A percentile compares a stretch with the other conserved stretches of the same genome.
These are phyloP conservation scores for Lodderomyces oxycetoniae DNA, from an alignment of 1,139 yeast species.

Conservation along the genomic window DNA sequence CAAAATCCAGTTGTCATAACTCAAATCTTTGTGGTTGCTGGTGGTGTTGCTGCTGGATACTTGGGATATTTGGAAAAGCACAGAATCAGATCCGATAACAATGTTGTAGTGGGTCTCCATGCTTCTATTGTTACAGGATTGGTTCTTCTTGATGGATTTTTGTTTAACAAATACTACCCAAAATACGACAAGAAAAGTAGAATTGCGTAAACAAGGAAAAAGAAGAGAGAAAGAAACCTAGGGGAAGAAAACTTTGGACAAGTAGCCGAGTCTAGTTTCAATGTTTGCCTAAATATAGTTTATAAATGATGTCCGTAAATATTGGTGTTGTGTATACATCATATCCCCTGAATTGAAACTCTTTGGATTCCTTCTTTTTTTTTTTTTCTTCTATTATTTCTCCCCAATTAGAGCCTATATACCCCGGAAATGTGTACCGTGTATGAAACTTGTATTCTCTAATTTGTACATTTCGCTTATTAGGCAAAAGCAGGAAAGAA, in stretches of 20 bases:
- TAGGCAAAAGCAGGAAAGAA: too few species aligned
- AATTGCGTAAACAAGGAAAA: too few species aligned
- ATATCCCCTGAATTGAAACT: too few species aligned
- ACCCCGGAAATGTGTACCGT: too few species aligned
- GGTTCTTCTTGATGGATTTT: slow-evolving; percentile 49
- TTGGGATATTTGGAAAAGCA: slow-evolving; percentile 52
- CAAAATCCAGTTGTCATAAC: slow-evolving; percentile 60
- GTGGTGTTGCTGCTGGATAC: slow-evolving; percentile 47
- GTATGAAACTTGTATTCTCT: too few species aligned
- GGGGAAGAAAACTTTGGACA: not conserved
- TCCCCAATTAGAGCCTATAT: too few species aligned
- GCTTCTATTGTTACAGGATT: slow-evolving; percentile 53
- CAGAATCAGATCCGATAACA: slow-evolving; percentile 43
- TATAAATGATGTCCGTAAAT: too few species aligned
- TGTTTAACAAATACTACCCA: slow-evolving; percentile 48
- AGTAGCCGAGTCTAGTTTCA: not conserved
- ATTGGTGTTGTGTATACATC: too few species aligned
- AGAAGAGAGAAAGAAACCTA: not conserved
- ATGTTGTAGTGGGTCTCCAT: slow-evolving; percentile 47
- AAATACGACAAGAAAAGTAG: slow-evolving; percentile 14
- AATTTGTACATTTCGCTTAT: too few species aligned
- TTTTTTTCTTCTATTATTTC: too few species aligned
- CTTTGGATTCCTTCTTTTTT: too few species aligned
- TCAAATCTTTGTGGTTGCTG: slow-evolving; percentile 49
- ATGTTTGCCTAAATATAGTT: too few species aligned